Base-by-base conservation (phyloP, 2,329 filamentous ascomycete genomes). In the Blumeria hordei region DNA sequence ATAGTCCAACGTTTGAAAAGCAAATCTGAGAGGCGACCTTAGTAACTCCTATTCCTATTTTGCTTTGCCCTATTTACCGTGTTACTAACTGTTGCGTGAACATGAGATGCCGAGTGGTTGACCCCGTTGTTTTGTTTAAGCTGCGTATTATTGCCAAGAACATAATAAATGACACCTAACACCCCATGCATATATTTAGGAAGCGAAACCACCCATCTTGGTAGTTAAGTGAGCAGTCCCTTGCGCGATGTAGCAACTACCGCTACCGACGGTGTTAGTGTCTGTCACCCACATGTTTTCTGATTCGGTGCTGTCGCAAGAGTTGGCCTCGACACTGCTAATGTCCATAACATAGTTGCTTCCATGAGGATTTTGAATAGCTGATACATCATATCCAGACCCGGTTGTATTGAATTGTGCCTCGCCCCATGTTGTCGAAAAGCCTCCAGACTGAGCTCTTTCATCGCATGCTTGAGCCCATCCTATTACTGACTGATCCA, bases 301-400 rank as follows among this genome's bases (percentile, higher is more conserved):
- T 50, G 58, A 61, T 33, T 51, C 57, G 43, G 59, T 58, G 53
- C 61, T 63, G 16, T 55, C 59, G 55, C 64, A 65, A 0, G 33
- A n/a, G 9, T 56, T 36, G 28, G 59, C 60, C 56, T 65, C 63
- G 3, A 9, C 14, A 47, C 56, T 58, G 36, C 45, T 60, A 56
- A 65, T 65, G n/a, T 58, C 56, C 64, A 65, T 65, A 53, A 61
- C 55, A 39, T 65, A 65, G 53, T 58, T 59, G 55, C 63, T 65
- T 16, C 58, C 58, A 12, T 47, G 41, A 1, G 59, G n/a, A 58
- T 64, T 65, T 56, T 60, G 58, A 56, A 65, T 65, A 36, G 62
- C 62, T 7, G 64, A 65, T 21, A 64, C 55, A 49, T 65, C 62
- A 14, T 62, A 65, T 56, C 63, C 64, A 41, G 56, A 59, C 10